These are phyloP conservation scores for Spergularia bocconei DNA, from an alignment of 148 eudicot genomes.

Conservation along the genomic window DNA sequence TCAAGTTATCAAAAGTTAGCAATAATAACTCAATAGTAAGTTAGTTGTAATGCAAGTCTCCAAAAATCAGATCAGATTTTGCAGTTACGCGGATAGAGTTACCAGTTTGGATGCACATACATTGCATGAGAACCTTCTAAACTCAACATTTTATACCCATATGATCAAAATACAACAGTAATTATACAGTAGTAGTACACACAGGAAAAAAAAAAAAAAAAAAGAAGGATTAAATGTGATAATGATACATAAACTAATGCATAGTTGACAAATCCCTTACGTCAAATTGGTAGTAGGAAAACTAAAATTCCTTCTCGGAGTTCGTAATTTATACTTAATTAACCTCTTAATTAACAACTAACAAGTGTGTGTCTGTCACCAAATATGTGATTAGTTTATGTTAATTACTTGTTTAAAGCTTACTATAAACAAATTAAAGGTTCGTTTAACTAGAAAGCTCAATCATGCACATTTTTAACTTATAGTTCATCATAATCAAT, in stretches of 20 bases:
- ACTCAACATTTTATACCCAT: background rate
- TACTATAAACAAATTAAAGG: background rate
- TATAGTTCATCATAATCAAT: slow-evolving; percentile 10
- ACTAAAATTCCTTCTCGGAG: background rate
- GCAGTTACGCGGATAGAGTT: too few species aligned
- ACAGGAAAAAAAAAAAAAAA: too few species aligned
- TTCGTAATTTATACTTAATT: background rate
- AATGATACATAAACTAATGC: background rate
- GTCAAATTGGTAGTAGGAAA: background rate
- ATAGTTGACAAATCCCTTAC: slow-evolving; percentile 7
- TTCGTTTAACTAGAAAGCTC: background rate
- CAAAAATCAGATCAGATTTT: too few species aligned
- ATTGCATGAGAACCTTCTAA: slow-evolving; percentile 15
- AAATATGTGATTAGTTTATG: background rate
- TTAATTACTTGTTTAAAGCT: too few species aligned
- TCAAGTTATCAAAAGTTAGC: too few species aligned
- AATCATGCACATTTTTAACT: slow-evolving; percentile 27
- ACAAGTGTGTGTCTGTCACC: too few species aligned
- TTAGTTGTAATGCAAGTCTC: too few species aligned
- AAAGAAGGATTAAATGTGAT: background rate
- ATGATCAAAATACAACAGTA: background rate
- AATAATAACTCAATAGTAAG: too few species aligned
- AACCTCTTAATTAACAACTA: too few species aligned
- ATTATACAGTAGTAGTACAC: background rate
- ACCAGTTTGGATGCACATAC: background rate